Evolutionary conservation across 805 yeast species (phyloP).

Genomic region (Candida odintsovae): DNA sequence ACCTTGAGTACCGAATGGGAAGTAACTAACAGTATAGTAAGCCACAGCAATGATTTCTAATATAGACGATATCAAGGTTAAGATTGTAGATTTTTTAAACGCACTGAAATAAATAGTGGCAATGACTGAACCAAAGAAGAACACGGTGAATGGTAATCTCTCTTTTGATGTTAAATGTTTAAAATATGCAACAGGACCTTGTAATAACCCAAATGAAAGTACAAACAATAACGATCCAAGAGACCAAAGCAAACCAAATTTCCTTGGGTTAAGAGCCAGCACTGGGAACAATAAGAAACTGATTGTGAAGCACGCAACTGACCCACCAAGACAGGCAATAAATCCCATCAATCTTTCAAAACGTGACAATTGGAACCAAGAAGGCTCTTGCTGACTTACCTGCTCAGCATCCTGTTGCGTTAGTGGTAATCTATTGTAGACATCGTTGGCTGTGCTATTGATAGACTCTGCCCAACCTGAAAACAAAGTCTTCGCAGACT

Average conservation of each 20-base stretch:
- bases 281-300: constrained; percentile 87
- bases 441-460: constrained; percentile 41
- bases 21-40: constrained; percentile 86
- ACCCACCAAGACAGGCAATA: constrained; percentile 66
- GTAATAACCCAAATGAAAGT: constrained; percentile 81
- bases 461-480: constrained; percentile 34
- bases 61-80: constrained; percentile 70
- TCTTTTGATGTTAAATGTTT: constrained; percentile 69
- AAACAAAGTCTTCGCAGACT: constrained; percentile 31
- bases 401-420: constrained; percentile 44
- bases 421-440: constrained; percentile 62
- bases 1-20: constrained; percentile 92
- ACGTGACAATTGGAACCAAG: constrained; percentile 70
- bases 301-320: constrained; percentile 74
- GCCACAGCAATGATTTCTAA: constrained; percentile 81
- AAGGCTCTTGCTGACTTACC: constrained; percentile 51
- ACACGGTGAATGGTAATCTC: constrained; percentile 72
- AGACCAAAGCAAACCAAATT: constrained; percentile 88
- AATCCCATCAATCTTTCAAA: constrained; percentile 80
- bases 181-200: constrained; percentile 83
- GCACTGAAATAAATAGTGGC: constrained; percentile 77
- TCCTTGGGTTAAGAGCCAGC: constrained; percentile 81
- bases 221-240: constrained; percentile 86
- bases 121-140: constrained; percentile 76
- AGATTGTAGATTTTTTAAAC: constrained; percentile 56